Evolutionary conservation across 2,329 filamentous ascomycete species (phyloP).

Genomic region (Fusarium sp.): DNA sequence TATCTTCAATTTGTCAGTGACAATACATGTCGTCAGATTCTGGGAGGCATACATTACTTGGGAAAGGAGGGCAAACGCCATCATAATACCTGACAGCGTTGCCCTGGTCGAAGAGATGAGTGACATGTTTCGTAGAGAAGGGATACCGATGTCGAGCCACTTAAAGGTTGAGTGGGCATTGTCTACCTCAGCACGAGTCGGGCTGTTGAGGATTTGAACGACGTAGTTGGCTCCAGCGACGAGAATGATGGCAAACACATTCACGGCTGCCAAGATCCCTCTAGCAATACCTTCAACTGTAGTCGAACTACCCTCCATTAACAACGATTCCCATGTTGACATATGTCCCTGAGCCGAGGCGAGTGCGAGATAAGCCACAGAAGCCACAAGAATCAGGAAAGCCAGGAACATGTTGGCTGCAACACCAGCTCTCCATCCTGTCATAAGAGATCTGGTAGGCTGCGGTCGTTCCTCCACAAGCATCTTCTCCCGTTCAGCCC

Average conservation of each 20-base stretch:
- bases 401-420: slow-evolving; percentile 55
- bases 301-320: slow-evolving; percentile 53
- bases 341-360: slow-evolving; percentile 48
- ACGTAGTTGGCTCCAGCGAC: slow-evolving; percentile 62
- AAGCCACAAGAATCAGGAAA: slow-evolving; percentile 51
- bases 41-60: slow-evolving; percentile 60
- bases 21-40: not conserved
- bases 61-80: slow-evolving; percentile 55
- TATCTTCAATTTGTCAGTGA: slow-evolving; percentile 50
- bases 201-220: slow-evolving; percentile 64
- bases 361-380: slow-evolving; percentile 53
- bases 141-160: slow-evolving; percentile 65
- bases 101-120: slow-evolving; percentile 55
- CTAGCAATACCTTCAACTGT: slow-evolving; percentile 50
- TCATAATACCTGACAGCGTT: slow-evolving; percentile 50
- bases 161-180: slow-evolving; percentile 55
- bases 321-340: slow-evolving; percentile 48
- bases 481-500: slow-evolving; percentile 43
- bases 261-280: slow-evolving; percentile 57
- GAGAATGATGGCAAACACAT: slow-evolving; percentile 54
- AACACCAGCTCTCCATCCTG: slow-evolving; percentile 61
- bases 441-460: slow-evolving; percentile 42
- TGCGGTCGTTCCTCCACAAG: slow-evolving; percentile 35
- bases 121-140: slow-evolving; percentile 60
- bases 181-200: slow-evolving; percentile 60